Evolutionary conservation across 768 basidiomycete species (phyloP).

Genomic region (Heimioporus sp.): DNA sequence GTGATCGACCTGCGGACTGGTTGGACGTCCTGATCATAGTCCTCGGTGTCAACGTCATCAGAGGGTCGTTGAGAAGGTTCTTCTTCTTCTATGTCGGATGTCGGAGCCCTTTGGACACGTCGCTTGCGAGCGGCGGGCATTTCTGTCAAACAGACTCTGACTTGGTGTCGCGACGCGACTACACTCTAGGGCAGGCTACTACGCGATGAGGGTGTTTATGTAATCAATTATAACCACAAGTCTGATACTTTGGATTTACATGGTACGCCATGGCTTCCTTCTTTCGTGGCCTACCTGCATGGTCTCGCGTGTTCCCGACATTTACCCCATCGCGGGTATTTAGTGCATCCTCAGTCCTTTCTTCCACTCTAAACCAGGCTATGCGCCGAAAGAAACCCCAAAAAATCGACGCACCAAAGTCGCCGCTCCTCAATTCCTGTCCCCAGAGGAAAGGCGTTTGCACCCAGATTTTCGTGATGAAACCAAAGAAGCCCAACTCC

Average conservation of each 20-base stretch:
- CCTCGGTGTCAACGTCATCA: constrained; percentile 41
- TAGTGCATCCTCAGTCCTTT: constrained; percentile 56
- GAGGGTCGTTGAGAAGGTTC: constrained; percentile 36
- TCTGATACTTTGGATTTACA: no score
- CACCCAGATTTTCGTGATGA: constrained; percentile 72
- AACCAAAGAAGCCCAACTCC: constrained; percentile 98
- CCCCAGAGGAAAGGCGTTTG: constrained; percentile 94
- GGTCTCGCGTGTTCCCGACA: constrained; percentile 3
- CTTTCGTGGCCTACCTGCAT: constrained; percentile 23
- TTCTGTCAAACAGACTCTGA: neutral
- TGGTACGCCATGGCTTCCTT: constrained; percentile 26
- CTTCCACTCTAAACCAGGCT: constrained; percentile 83
- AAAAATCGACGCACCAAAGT: constrained; percentile 44
- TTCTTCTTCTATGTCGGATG: constrained; percentile 64
- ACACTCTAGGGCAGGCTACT: constrained; percentile 27
- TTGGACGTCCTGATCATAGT: constrained; percentile 41
- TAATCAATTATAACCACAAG: constrained; percentile 1
- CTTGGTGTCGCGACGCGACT: constrained; percentile 18
- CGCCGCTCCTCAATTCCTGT: constrained; percentile 76
- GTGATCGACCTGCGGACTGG: constrained; percentile 29
- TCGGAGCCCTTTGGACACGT: constrained; percentile 43
- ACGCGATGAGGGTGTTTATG: constrained; percentile 20
- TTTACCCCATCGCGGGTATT: constrained; percentile 45
- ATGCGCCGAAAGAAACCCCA: constrained; percentile 71
- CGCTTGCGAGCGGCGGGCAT: constrained; percentile 35